Conservation (phyloP, 768 basidiomycete genomes). For the Dioszegia hungarica region DNA sequence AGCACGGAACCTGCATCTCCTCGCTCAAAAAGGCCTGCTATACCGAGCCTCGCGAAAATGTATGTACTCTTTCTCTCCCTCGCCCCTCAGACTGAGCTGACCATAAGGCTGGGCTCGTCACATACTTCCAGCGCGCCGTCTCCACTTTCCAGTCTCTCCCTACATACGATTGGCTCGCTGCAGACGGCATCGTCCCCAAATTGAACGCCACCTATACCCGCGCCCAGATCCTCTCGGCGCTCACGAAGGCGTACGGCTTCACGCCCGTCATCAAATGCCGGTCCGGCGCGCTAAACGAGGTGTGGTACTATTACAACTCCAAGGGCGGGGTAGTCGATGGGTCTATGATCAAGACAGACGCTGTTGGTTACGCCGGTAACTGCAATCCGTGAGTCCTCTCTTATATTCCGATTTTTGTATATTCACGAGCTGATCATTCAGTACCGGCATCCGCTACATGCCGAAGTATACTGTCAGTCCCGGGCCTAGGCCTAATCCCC, state of each 20-base stretch:
- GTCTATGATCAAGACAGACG: constrained; percentile 3
- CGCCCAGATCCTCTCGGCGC: constrained; percentile 17
- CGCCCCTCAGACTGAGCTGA: background rate
- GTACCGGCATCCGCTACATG: constrained; percentile 2
- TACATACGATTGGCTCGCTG: constrained; percentile 66
- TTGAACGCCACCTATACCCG: constrained; percentile 59
- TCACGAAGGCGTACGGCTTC: constrained; percentile 7
- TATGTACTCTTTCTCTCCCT: background rate
- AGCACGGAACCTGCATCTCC: constrained; percentile 43
- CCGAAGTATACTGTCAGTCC: background rate
- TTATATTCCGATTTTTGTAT: background rate
- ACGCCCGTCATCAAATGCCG: constrained; percentile 2
- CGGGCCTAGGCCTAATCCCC: no score
- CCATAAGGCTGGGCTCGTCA: constrained; percentile 19
- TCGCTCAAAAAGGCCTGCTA: constrained; percentile 41
- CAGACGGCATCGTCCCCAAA: constrained; percentile 69
- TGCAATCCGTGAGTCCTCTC: constrained; percentile 8
- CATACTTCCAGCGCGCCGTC: constrained; percentile 50
- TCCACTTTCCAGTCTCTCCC: constrained; percentile 56
- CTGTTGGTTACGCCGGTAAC: constrained; percentile 5
- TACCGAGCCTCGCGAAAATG: background rate
- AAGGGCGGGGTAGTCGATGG: constrained; percentile 6
- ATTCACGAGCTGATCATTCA: background rate
- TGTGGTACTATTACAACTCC: constrained; percentile 14
- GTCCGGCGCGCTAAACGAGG: background rate